phyloP scores from a whole-genome alignment of 352 stramenopile genomes.

The Aphanomyces stellatus region DNA sequence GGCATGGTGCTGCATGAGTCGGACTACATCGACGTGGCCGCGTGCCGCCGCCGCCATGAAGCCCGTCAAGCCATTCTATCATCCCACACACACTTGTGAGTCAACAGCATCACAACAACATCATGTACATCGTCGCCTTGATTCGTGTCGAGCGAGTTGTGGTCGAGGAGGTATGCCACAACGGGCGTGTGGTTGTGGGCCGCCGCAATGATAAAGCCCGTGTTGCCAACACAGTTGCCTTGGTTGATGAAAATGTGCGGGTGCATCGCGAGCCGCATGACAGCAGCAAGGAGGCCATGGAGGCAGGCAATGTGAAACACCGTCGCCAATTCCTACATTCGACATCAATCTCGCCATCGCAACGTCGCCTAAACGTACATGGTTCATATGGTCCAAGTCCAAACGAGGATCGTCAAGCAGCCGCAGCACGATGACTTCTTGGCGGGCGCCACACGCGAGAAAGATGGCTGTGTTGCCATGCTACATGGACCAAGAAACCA shows the following conservation, averaged over 20 bases:
- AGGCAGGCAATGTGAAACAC: background rate
- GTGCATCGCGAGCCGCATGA: background rate
- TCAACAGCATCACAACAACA: background rate
- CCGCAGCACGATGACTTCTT: background rate
- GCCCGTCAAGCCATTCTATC: background rate
- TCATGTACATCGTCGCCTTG: background rate
- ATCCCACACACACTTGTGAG: background rate
- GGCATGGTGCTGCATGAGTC: background rate
- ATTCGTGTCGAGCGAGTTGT: background rate
- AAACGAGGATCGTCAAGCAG: background rate
- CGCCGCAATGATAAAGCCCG: background rate
- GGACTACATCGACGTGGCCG: background rate
- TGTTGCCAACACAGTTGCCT: constrained; percentile 4
- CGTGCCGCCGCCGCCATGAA: background rate
- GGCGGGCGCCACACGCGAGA: background rate
- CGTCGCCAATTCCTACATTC: constrained; percentile 1
- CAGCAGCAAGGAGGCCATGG: background rate
- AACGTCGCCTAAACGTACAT: background rate
- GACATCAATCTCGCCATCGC: background rate
- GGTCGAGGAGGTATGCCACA: background rate
- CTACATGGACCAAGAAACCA: background rate
- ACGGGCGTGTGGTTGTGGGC: background rate
- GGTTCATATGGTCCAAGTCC: background rate
- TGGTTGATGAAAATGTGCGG: background rate
- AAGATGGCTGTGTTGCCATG: constrained; percentile 1